phyloP scores from a whole-genome alignment of 495 filamentous ascomycete species.

The Aspergillus ellipticus region DNA sequence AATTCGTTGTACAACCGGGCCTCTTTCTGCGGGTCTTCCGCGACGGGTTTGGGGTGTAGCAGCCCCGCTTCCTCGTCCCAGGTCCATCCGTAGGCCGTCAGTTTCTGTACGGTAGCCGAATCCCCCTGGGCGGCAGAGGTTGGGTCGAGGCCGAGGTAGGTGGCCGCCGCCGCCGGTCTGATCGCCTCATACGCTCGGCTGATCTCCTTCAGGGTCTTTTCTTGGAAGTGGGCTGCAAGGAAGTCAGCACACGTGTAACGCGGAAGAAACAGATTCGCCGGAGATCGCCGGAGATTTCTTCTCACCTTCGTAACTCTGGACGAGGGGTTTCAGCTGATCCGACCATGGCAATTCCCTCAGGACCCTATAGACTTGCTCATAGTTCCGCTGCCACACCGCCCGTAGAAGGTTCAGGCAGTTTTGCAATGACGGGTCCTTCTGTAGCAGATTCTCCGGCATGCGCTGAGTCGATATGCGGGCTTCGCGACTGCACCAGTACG shows the following conservation, averaged over 20 bases:
- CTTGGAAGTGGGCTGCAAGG: constrained; percentile 38
- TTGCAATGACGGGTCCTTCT: constrained; percentile 40
- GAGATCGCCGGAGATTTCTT: background rate
- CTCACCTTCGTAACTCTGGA: constrained; percentile 43
- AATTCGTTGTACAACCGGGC: constrained; percentile 23
- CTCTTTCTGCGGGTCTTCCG: constrained; percentile 25
- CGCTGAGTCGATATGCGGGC: constrained; percentile 50
- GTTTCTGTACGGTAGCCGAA: constrained; percentile 31
- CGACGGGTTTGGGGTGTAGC: constrained; percentile 36
- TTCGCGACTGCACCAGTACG: constrained; percentile 37
- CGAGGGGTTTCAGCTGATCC: constrained; percentile 32
- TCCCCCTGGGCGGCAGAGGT: constrained; percentile 28
- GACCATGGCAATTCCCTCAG: constrained; percentile 45
- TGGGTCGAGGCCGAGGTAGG: constrained; percentile 44
- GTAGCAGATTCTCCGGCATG: constrained; percentile 36
- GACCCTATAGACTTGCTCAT: constrained; percentile 40
- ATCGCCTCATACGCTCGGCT: constrained; percentile 50
- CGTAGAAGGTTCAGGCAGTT: constrained; percentile 44
- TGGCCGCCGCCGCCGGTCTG: constrained; percentile 39
- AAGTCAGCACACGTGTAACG: background rate
- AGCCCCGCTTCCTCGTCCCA: constrained; percentile 40
- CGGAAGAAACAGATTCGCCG: constrained; percentile 2
- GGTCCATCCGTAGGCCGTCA: constrained; percentile 43
- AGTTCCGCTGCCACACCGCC: constrained; percentile 47
- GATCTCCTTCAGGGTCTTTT: constrained; percentile 45